phyloP scores from a whole-genome alignment of 805 yeast genomes.

The Yarrowia deformans region DNA sequence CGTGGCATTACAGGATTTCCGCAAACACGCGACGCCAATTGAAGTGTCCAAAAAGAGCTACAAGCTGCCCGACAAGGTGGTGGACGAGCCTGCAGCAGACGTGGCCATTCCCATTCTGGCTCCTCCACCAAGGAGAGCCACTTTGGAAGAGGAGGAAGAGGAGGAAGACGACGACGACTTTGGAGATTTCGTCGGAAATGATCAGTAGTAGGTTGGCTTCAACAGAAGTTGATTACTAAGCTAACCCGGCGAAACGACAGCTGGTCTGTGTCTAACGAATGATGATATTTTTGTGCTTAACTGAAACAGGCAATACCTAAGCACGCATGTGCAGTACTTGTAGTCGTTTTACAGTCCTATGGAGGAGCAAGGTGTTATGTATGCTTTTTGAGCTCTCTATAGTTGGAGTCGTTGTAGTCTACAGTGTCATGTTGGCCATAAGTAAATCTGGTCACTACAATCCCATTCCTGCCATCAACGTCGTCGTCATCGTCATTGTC shows the following conservation, averaged over 20 bases:
- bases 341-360: too few relatives aligned
- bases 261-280: not conserved
- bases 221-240: too few relatives aligned
- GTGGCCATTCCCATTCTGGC: slow-evolving; percentile 43
- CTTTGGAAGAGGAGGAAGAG: slow-evolving; percentile 40
- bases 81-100: slow-evolving; percentile 32
- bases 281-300: not conserved
- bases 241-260: not conserved
- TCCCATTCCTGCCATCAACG: not conserved
- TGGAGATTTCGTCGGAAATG: slow-evolving; percentile 43
- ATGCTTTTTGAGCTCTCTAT: too few relatives aligned
- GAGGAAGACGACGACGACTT: slow-evolving; percentile 51
- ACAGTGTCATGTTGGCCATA: too few relatives aligned
- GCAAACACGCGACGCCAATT: slow-evolving; percentile 44
- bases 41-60: slow-evolving; percentile 46
- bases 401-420: too few relatives aligned
- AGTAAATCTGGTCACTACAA: too few relatives aligned
- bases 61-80: slow-evolving; percentile 44
- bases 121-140: slow-evolving; percentile 47
- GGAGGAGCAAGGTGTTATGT: too few relatives aligned
- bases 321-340: too few relatives aligned
- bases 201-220: not conserved
- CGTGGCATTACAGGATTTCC: slow-evolving; percentile 51
- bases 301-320: too few relatives aligned
- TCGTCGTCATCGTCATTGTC: not conserved